Base-by-base conservation (phyloP, 1,284 basidiomycete genomes). In the Ceratobasidium sp. region DNA sequence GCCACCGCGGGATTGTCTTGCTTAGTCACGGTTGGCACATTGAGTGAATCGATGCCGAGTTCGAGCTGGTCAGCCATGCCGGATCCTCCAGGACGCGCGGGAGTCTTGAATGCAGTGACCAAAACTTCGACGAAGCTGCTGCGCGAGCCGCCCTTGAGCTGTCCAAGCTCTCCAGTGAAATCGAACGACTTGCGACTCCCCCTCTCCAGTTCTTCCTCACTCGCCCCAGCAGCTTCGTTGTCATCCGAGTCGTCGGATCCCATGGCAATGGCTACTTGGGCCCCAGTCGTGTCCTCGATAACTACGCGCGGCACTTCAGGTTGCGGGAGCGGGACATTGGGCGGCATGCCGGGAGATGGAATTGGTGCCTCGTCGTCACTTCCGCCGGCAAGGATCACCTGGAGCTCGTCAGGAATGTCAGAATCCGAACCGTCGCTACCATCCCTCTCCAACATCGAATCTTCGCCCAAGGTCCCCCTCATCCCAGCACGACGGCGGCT, bases 61-160 rank as follows among this genome's bases (percentile, higher is more conserved):
- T 75, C 44, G 16, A 75, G 73, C 27, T 75, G 73, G 23, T 62
- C 73, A 2, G 65, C 73, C 7, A 50, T 35, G 2, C 14, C 71
- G 3, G 73, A 20, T 54, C 18, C 66, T 66, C 65, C 65, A 23
- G 71, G 52, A 44, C 65, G 30, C 20, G 78, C 89, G 0, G 93
- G 93, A 0, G 92, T 93, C 77, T 88, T 88, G 86, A 94, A 94
- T 0, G 93, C 93, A 67, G 87, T 90, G 84, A 94, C 93, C 12
- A 94, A 85, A 82, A 94, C 92, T 83, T 94, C 93, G 3, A 96
- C 90, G 81, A 96, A 96, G 83, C 93, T 95, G 6, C 85, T 86
- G 3, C 93, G 85, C 0, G 90, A 90, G 2, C 83, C 90, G 35
- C 92, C 92, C 81, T 91, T 90, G 59, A 96, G 87, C 79, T 87